Evolutionary conservation across 2,329 filamentous ascomycete genomes (phyloP), one percentile per base, ranked within the genome.

Genomic region (Penicillium sp.): DNA sequence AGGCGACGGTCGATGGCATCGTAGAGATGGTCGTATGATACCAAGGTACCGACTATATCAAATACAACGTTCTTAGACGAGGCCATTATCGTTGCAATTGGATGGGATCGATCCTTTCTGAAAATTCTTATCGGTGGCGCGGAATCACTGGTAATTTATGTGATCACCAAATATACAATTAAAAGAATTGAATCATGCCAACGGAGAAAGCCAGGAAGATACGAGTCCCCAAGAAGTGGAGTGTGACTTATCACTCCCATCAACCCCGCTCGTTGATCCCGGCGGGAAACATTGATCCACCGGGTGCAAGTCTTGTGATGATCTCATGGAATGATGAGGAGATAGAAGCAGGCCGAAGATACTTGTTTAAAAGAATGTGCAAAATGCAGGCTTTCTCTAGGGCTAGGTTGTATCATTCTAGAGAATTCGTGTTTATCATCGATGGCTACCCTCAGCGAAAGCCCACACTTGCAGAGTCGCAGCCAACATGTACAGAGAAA

Each of bases 11-110:
- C 65, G 43, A 78, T 70, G 39, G 68, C 64, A 21, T 65, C 56
- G 59, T 70, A 75, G 55, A 73, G 70, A 45, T 69, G 64, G 9
- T 74, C 66, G 63, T 74, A 76, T 36, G 64, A 65, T 34, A 78
- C 71, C 15, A 72, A 68, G 8, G 76, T 78, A 18, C 76, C 76
- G 23, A 67, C 63, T 4, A 67, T 62, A 46, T 67, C 65, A 34
- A 67, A 67, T n/a, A 67, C 65, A 36, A 67, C 62, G 24, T 66
- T 63, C 52, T 66, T 66, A 8, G 56, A 59, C 8, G 52, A 52
- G 33, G 46, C 18, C 50, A 42, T 58, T 12, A n/a, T 31, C 28
- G 39, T n/a, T 12, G 38, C 38, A 41, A 23, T 44, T 33, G 39
- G 31, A 9, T 38, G 28, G 24, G 2, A 21, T 28, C 3, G 26